Conservation (phyloP, 148 eudicot species). For the Rhododendron molle region DNA sequence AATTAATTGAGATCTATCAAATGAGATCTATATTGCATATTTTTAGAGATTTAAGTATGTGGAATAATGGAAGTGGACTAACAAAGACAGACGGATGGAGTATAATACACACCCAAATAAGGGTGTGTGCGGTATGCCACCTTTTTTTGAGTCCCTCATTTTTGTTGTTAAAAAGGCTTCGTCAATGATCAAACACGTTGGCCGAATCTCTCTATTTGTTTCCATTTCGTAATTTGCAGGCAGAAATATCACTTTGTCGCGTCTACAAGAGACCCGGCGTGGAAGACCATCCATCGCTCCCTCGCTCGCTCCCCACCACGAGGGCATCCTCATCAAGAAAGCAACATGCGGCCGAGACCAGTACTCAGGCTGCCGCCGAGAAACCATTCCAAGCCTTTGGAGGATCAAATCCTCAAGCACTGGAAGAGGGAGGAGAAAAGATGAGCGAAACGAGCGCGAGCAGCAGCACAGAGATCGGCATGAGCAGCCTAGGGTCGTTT, state of each 20-base stretch:
- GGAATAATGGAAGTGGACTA: too few species aligned
- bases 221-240: slow-evolving; percentile 29
- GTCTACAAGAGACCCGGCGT: slow-evolving; percentile 89
- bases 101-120: background rate
- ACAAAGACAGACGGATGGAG: too few species aligned
- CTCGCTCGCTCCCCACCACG: slow-evolving; percentile 36
- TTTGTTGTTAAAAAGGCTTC: background rate
- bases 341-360: background rate
- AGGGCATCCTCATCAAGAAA: slow-evolving; percentile 28
- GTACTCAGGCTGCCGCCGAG: background rate
- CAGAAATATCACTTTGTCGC: slow-evolving; percentile 84
- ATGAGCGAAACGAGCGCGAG: slow-evolving; percentile 44
- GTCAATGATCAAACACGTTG: background rate
- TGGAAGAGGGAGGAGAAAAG: slow-evolving; percentile 16
- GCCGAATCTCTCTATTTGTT: background rate
- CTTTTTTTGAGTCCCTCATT: background rate
- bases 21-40: too few species aligned
- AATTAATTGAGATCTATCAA: too few species aligned
- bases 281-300: slow-evolving; percentile 70
- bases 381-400: slow-evolving; percentile 11
- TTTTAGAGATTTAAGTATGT: too few species aligned
- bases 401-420: background rate
- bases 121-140: background rate
- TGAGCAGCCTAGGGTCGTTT: slow-evolving; percentile 32
- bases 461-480: slow-evolving; percentile 45